Evolutionary conservation across 768 basidiomycete genomes (phyloP).

Genomic region (Termitomyces sp.): DNA sequence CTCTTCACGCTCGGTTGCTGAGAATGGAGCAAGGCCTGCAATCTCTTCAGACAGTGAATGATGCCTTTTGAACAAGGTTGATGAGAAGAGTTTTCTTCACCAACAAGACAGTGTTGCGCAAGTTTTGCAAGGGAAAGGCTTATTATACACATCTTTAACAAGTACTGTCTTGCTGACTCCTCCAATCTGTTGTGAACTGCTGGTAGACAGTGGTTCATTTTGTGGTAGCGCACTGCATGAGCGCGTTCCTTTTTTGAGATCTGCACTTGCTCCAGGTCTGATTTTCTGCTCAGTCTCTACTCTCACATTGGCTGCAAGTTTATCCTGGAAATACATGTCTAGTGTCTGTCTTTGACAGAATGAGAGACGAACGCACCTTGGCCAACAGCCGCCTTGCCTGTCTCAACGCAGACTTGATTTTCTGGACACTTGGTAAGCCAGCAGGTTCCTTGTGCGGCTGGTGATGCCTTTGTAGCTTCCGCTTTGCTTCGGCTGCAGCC

Average conservation of each 20-base stretch:
- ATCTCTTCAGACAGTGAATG: conserved; percentile 84
- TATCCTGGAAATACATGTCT: conserved; percentile 43
- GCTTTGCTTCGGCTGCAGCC: conserved; percentile 17
- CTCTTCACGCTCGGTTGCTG: too few relatives aligned
- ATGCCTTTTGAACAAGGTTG: conserved; percentile 83
- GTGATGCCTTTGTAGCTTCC: conserved; percentile 17
- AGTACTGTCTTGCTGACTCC: neutral
- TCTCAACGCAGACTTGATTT: conserved; percentile 78
- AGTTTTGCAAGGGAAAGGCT: conserved; percentile 81
- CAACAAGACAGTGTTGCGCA: conserved; percentile 93
- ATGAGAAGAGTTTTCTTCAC: conserved; percentile 82
- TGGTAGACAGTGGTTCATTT: conserved; percentile 87
- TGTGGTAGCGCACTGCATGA: conserved; percentile 77
- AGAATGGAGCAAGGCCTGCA: conserved; percentile 63
- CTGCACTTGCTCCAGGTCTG: conserved; percentile 66
- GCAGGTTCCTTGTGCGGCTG: conserved; percentile 22
- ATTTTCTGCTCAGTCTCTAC: conserved; percentile 77
- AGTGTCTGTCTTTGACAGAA: neutral
- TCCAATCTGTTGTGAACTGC: conserved; percentile 36
- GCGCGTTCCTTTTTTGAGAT: conserved; percentile 60
- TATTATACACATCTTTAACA: conserved; percentile 2
- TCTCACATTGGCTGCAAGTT: conserved; percentile 74
- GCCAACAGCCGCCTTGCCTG: conserved; percentile 80
- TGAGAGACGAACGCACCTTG: conserved; percentile 41
- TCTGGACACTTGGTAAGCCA: conserved; percentile 66